Base-by-base conservation (phyloP, 2,329 filamentous ascomycete species). In the Mollisiaceae sp. region DNA sequence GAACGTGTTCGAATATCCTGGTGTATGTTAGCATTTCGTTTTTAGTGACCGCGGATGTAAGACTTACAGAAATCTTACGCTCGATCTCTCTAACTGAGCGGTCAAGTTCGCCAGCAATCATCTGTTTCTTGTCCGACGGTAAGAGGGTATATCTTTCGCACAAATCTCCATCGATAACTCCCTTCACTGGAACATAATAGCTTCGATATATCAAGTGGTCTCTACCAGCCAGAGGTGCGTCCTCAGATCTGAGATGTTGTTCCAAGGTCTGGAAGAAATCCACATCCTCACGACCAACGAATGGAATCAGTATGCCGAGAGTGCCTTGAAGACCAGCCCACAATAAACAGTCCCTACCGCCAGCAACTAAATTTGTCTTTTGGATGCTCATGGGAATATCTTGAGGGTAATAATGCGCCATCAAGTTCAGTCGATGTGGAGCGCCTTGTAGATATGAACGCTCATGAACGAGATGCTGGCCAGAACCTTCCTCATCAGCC, bases 181-280 rank as follows among this genome's bases (percentile, higher is more conserved):
- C 94, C 83, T 99, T 99, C 50, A 97, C 93, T 0, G 95, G 96
- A 8, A 92, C 93, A 77, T 98, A 99, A 79, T 98, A 99, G 70
- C 93, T 89, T 69, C 96, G 86, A 78, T 97, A 99, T 75, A 97
- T 96, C 55, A 99, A 83, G 78, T 99, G 95, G 77, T 99, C 96
- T 70, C 96, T 86, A 50, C 95, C 96, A 22, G 93, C 92, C 56
- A 99, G 81, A 8, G 94, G 94, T 41, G 94, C 86, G 75, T 97
- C 94, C 75, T 97, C 93, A 14, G 86, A 88, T 57, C 94, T 87
- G 77, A 99, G 84, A 75, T 97, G 92, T 75, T 91, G 89, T 80
- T 99, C 95, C 27, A 99, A 84, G 67, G 88, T 93, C 78, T 97
- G 94, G 86, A 99, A 99, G 80, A 99, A 98, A 78, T 98, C 95